phyloP scores from a whole-genome alignment of 78 protist genomes.

The Diacronema lutheri region DNA sequence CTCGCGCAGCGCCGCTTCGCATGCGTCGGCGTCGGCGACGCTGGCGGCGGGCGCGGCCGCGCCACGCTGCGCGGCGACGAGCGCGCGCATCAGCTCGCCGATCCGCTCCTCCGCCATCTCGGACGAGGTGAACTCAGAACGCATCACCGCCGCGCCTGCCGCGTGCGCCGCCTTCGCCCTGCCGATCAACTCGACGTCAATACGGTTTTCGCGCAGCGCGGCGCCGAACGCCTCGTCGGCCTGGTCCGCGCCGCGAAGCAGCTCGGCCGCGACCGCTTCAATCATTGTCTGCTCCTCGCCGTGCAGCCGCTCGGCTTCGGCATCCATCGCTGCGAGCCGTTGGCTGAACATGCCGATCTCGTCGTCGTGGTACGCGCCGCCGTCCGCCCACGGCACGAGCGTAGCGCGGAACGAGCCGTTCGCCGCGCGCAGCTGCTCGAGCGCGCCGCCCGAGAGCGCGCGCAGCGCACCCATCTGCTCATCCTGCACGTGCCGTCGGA shows the following conservation, averaged over 20 bases:
- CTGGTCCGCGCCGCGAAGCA: neutral
- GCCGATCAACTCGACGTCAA: neutral
- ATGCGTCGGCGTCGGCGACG: too few species aligned
- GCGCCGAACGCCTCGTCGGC: neutral
- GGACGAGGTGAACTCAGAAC: too few species aligned
- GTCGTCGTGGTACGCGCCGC: neutral
- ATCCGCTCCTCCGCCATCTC: too few species aligned
- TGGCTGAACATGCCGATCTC: neutral
- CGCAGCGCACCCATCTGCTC: too few species aligned
- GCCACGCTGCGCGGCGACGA: too few species aligned
- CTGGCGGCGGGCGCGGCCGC: too few species aligned
- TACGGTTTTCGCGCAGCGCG: neutral
- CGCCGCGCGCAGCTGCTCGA: neutral
- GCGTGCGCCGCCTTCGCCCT: too few species aligned
- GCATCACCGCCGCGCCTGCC: too few species aligned
- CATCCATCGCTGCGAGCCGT: neutral
- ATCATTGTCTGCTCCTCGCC: neutral
- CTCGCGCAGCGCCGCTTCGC: too few species aligned
- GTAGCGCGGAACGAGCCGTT: neutral
- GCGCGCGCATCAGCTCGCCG: too few species aligned
- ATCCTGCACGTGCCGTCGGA: too few species aligned
- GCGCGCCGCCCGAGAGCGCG: too few species aligned
- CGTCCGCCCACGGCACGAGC: neutral
- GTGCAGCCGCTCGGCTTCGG: neutral
- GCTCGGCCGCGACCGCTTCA: neutral